These are phyloP conservation scores for Lagenidium giganteum DNA, from an alignment of 352 stramenopile species.

Conservation along the genomic window DNA sequence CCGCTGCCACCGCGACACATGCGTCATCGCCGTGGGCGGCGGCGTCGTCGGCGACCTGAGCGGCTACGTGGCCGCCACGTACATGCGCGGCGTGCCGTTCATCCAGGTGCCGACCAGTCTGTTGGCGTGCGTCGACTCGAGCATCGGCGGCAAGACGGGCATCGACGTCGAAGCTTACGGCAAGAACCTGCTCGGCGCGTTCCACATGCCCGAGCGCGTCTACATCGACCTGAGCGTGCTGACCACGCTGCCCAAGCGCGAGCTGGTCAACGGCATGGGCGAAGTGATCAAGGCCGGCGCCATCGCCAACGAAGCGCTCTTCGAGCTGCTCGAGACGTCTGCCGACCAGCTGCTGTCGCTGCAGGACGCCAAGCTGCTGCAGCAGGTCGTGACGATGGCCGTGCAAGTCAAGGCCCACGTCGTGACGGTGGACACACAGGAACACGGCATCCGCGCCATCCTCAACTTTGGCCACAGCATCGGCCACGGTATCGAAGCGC, in stretches of 20 bases:
- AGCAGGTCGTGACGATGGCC: conserved; percentile 55
- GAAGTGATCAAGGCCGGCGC: conserved; percentile 98
- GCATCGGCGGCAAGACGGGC: conserved; percentile 97
- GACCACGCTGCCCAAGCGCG: conserved; percentile 93
- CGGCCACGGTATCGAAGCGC: conserved; percentile 97
- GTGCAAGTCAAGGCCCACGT: conserved; percentile 95
- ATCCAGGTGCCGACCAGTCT: conserved; percentile 95
- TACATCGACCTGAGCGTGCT: conserved; percentile 95
- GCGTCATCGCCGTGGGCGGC: conserved; percentile 89
- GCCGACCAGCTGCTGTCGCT: conserved; percentile 77
- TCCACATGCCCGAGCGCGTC: conserved; percentile 97
- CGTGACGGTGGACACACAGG: conserved; percentile 94
- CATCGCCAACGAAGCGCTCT: conserved; percentile 93
- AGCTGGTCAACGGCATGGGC: conserved; percentile 92
- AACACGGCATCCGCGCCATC: conserved; percentile 94
- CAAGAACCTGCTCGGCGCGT: conserved; percentile 99
- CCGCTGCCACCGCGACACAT: conserved; percentile 79
- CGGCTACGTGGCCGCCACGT: conserved; percentile 96
- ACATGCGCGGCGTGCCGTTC: conserved; percentile 91
- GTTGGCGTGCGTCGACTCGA: conserved; percentile 98
- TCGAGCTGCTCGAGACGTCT: conserved; percentile 91
- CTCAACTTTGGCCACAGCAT: conserved; percentile 99
- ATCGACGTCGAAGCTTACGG: conserved; percentile 92
- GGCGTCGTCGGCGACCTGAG: conserved; percentile 98
- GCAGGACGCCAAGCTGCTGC: conserved; percentile 58